These are phyloP conservation scores for Solanum tarijense DNA, from an alignment of 257 asterid genomes.

Conservation along the genomic window DNA sequence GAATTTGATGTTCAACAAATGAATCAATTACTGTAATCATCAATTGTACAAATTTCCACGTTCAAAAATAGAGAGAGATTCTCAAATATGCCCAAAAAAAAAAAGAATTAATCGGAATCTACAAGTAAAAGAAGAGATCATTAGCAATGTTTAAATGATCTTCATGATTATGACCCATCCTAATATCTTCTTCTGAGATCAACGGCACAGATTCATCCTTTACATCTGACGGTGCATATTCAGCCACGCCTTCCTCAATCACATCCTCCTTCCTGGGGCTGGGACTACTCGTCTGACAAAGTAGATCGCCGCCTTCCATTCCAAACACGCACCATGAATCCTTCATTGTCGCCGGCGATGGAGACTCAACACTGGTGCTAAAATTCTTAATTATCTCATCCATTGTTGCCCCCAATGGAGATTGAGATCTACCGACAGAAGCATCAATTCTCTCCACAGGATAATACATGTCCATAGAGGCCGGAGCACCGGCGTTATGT, in stretches of 20 bases:
- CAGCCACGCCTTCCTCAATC: conserved; percentile 15
- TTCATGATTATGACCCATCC: conserved; percentile 13
- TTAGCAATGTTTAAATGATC: conserved; percentile 42
- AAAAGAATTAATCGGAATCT: neutral
- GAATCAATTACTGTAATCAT: neutral
- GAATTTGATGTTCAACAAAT: neutral
- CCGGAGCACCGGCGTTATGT: neutral
- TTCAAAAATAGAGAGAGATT: neutral
- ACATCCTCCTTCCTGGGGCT: conserved; percentile 9
- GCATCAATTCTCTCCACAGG: neutral
- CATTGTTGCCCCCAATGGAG: conserved; percentile 4
- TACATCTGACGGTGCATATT: conserved; percentile 10
- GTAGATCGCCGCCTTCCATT: conserved; percentile 39
- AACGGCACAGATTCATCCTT: conserved; percentile 14
- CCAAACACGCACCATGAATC: conserved; percentile 14
- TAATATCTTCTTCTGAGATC: neutral
- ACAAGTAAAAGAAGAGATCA: conserved; percentile 49
- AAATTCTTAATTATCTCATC: neutral
- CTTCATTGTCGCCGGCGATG: conserved; percentile 4
- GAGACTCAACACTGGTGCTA: neutral
- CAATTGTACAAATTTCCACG: neutral
- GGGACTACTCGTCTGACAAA: conserved; percentile 25
- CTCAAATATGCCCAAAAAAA: neutral
- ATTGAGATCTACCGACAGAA: neutral
- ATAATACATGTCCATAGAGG: neutral